phyloP scores from a whole-genome alignment of 108 stramenopile species.

The Bacterosira constricta region DNA sequence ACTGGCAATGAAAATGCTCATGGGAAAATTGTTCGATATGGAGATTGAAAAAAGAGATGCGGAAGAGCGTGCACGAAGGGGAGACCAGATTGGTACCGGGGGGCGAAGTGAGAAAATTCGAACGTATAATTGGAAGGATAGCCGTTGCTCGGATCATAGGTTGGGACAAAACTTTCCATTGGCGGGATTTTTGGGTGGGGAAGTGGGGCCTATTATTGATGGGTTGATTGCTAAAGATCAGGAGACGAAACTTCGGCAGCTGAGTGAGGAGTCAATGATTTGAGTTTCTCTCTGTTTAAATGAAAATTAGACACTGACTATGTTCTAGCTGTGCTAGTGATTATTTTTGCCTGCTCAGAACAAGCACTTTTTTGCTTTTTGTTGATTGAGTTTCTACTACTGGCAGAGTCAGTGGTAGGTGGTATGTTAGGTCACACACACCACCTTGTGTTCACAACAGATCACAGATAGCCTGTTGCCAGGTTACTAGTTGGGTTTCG shows the following conservation, averaged over 20 bases:
- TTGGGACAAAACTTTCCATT: constrained; percentile 87
- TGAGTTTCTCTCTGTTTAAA: too few relatives aligned
- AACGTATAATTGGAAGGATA: constrained; percentile 99
- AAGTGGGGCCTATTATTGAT: constrained; percentile 77
- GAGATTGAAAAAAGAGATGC: constrained; percentile 84
- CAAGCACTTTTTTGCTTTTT: too few relatives aligned
- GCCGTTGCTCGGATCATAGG: constrained; percentile 93
- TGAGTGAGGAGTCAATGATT: constrained; percentile 49
- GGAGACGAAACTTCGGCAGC: constrained; percentile 69
- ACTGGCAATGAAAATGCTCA: constrained; percentile 94
- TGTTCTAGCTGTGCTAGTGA: too few relatives aligned
- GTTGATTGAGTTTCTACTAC: too few relatives aligned
- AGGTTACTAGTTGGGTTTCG: too few relatives aligned
- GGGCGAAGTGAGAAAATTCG: constrained; percentile 95
- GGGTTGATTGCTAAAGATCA: constrained; percentile 85
- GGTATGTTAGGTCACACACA: too few relatives aligned
- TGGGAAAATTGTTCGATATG: constrained; percentile 84
- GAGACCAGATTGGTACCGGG: constrained; percentile 92
- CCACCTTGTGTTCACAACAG: too few relatives aligned
- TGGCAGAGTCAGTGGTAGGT: too few relatives aligned
- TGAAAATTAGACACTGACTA: too few relatives aligned
- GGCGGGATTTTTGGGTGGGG: constrained; percentile 72
- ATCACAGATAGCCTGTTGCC: too few relatives aligned
- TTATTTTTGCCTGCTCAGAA: too few relatives aligned
- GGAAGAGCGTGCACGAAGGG: constrained; percentile 80